Evolutionary conservation across 192 early-diverging fungal genomes (phyloP), one percentile per base, ranked within the genome.

Genomic region (Diversispora eburnea): DNA sequence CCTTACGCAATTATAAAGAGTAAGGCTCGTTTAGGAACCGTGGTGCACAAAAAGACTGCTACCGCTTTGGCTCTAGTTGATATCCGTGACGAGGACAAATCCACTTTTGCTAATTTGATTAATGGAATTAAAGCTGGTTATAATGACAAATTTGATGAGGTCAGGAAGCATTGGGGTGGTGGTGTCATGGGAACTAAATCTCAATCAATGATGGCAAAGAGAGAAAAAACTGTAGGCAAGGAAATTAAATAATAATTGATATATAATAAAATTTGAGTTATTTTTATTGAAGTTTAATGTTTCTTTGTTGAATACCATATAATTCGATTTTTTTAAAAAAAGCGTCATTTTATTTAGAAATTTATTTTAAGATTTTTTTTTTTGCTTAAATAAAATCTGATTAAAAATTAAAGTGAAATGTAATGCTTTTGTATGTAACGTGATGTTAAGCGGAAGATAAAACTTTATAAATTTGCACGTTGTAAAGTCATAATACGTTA

Each of bases 21-120:
- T 79, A 99, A 99, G 91, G 88, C 92, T 82, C 90, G 98, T 82
- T 91, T 99, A 81, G 98, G 98, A 80, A 94, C 96, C 72, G 92
- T 98, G 63, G 93, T 99, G 82, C 96, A 97, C 93, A 94, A 98
- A 89, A 99, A 99, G 95, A 99, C 94, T 69, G 95, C 95, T 81
- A 98, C 98, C 63, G 96, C 95, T 71, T 82, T 99, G 65, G 96
- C 93, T 64, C 83, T 99, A 78, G 93, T 92, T 72, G 98, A 98
- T 51, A 91, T 96, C 81, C 89, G 88, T 80, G 88, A 91, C 66
- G 96, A 95, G 85, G 98, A 99, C 90, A 98, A 99, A 92, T 78
- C 86, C 77, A 87, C 93, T 74, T 87, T 99, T 56, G 87, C 91
- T 72, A 85, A 89, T 59, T 83, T 99, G 68, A 86, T 99, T 81